Conservation (phyloP, 805 yeast species). For the Monosporozyma aerobia region DNA sequence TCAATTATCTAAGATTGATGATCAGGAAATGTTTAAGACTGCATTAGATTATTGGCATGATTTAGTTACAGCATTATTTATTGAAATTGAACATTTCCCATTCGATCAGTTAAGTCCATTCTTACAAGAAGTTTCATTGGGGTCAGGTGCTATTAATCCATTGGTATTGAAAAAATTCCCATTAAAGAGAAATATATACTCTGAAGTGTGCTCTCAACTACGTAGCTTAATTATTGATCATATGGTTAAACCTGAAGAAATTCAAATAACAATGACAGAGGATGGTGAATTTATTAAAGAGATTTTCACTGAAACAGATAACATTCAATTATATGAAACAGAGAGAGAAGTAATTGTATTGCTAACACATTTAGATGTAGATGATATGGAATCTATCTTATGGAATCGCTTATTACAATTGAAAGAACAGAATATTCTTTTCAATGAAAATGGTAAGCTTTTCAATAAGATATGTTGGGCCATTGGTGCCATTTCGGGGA, state of each 20-base stretch:
- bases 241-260: slow-evolving; percentile 98
- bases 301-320: slow-evolving; percentile 88
- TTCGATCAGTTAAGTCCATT: slow-evolving; percentile 35
- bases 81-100: slow-evolving; percentile 77
- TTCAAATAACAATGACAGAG: slow-evolving; percentile 87
- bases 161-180: slow-evolving; percentile 62
- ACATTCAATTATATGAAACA: slow-evolving; percentile 83
- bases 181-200: slow-evolving; percentile 73
- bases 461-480: slow-evolving; percentile 98
- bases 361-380: slow-evolving; percentile 86
- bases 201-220: slow-evolving; percentile 64
- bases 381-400: slow-evolving; percentile 79
- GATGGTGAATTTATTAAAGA: slow-evolving; percentile 97
- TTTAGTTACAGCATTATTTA: slow-evolving; percentile 67
- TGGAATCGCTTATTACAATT: slow-evolving; percentile 81
- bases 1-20: slow-evolving; percentile 78
- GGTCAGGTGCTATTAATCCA: slow-evolving; percentile 82
- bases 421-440: slow-evolving; percentile 67
- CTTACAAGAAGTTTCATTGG: slow-evolving; percentile 32
- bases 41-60: slow-evolving; percentile 90
- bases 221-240: slow-evolving; percentile 83
- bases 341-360: slow-evolving; percentile 92
- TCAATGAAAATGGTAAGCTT: slow-evolving; percentile 81
- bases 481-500: slow-evolving; percentile 94
- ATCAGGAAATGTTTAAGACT: slow-evolving; percentile 88